A percentile compares a stretch with the other conserved stretches of the same genome.
Evolutionary conservation across 2,329 filamentous ascomycete species (phyloP).

Genomic region (Capronia epimyces): DNA sequence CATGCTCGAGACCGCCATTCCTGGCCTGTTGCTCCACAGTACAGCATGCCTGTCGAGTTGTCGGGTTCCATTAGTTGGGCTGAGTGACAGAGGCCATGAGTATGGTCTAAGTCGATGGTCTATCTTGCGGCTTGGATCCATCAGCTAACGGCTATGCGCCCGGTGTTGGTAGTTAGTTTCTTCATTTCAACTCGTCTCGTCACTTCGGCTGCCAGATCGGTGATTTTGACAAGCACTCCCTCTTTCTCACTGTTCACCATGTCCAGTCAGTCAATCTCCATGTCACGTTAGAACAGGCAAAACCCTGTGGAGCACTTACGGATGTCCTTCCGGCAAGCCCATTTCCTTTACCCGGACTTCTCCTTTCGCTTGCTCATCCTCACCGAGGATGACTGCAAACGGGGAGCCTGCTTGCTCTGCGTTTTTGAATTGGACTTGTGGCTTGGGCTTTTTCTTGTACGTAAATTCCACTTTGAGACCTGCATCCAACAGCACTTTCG

Average conservation of each 20-base stretch:
- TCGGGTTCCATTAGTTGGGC: too few species aligned
- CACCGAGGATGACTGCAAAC: slow-evolving; percentile 81
- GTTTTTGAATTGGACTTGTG: slow-evolving; percentile 84
- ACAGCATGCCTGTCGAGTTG: too few species aligned
- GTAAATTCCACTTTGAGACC: slow-evolving; percentile 88
- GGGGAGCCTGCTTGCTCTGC: slow-evolving; percentile 75
- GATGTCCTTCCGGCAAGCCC: slow-evolving; percentile 72
- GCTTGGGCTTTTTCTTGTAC: slow-evolving; percentile 74
- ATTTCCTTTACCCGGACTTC: slow-evolving; percentile 86
- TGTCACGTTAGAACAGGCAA: neutral
- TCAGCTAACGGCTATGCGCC: slow-evolving; percentile 1
- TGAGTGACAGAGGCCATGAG: too few species aligned
- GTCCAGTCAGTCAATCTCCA: slow-evolving; percentile 1
- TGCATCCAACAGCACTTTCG: slow-evolving; percentile 72
- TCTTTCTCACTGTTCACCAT: slow-evolving; percentile 61
- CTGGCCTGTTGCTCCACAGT: too few species aligned
- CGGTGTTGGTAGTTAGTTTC: slow-evolving; percentile 11
- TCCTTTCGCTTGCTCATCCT: slow-evolving; percentile 77
- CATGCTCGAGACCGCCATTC: too few species aligned
- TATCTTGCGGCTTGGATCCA: too few species aligned
- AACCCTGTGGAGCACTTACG: slow-evolving; percentile 33
- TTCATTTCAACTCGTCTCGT: slow-evolving; percentile 8
- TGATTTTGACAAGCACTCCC: slow-evolving; percentile 65
- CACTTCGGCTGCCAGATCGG: slow-evolving; percentile 20
- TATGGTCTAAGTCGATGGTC: too few species aligned